Percentiles rank a stretch among this genome's conserved stretches.
phyloP scores from a whole-genome alignment of 2,329 filamentous ascomycete genomes.

The Fusarium redolens region DNA sequence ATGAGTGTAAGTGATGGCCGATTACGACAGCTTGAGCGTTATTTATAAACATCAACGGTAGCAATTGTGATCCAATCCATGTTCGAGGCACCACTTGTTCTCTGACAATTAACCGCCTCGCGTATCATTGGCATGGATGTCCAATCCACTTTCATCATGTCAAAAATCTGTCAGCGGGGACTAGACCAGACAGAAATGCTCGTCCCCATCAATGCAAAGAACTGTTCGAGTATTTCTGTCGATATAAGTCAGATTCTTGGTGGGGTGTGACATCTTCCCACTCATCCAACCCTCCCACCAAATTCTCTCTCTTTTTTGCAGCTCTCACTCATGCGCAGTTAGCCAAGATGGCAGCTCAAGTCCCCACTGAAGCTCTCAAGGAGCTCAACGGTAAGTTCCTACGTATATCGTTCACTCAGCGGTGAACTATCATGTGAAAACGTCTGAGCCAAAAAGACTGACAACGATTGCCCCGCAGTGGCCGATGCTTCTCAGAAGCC shows the following conservation, averaged over 20 bases:
- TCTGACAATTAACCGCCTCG: conserved; percentile 12
- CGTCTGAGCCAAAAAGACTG: background rate
- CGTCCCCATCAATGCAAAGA: fast-evolving
- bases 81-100: background rate
- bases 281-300: conserved; percentile 35
- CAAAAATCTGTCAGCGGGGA: conserved; percentile 42
- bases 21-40: background rate
- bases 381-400: conserved; percentile 54
- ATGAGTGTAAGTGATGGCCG: background rate
- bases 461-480: conserved; percentile 48
- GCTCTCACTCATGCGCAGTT: conserved; percentile 30
- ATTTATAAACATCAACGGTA: background rate
- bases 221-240: conserved; percentile 34
- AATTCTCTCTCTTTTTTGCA: conserved; percentile 36
- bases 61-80: background rate
- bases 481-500: conserved; percentile 54
- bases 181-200: conserved; percentile 7
- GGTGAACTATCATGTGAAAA: background rate
- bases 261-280: conserved; percentile 41
- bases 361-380: conserved; percentile 57
- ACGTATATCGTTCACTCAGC: background rate
- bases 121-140: conserved; percentile 16
- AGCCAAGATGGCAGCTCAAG: conserved; percentile 57
- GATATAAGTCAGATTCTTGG: conserved; percentile 20
- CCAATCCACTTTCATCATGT: conserved; percentile 40